Conservation (phyloP, 2,329 filamentous ascomycete genomes). For the Alternaria atra region DNA sequence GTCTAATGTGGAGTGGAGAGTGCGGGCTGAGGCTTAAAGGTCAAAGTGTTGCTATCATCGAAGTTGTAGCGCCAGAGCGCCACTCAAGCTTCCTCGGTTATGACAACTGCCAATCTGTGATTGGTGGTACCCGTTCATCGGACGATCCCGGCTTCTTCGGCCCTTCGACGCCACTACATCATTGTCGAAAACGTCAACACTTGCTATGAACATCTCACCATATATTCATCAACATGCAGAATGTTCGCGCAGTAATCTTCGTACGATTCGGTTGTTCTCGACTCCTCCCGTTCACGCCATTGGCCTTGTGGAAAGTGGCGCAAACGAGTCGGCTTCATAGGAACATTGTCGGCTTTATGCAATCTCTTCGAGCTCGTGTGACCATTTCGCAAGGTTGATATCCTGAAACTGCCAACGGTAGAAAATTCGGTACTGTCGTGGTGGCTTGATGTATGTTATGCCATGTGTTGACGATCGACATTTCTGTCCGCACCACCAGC, state of each 20-base stretch:
- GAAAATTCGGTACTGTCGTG: background rate
- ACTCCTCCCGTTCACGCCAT: background rate
- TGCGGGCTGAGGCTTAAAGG: conserved; percentile 29
- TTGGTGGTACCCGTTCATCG: conserved; percentile 16
- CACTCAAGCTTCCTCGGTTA: conserved; percentile 27
- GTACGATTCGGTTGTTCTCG: background rate
- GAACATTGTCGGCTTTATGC: background rate
- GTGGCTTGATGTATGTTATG: background rate
- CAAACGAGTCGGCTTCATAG: background rate
- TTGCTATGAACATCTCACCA: conserved; percentile 10
- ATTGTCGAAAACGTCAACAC: conserved; percentile 25
- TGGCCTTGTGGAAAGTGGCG: background rate
- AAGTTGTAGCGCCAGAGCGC: conserved; percentile 25
- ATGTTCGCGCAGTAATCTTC: background rate
- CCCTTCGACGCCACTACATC: conserved; percentile 20
- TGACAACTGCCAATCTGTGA: conserved; percentile 19
- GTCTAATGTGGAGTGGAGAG: conserved; percentile 37
- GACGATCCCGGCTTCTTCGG: conserved; percentile 24
- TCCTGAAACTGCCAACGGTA: background rate
- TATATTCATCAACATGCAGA: background rate
- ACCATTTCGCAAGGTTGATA: background rate
- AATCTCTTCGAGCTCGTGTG: conserved; percentile 11
- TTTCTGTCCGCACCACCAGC: background rate
- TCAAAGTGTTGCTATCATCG: conserved; percentile 39
- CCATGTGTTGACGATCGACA: background rate